Evolutionary conservation across 1,139 yeast genomes (phyloP).

Genomic region (Blastobotrys serpentis): DNA sequence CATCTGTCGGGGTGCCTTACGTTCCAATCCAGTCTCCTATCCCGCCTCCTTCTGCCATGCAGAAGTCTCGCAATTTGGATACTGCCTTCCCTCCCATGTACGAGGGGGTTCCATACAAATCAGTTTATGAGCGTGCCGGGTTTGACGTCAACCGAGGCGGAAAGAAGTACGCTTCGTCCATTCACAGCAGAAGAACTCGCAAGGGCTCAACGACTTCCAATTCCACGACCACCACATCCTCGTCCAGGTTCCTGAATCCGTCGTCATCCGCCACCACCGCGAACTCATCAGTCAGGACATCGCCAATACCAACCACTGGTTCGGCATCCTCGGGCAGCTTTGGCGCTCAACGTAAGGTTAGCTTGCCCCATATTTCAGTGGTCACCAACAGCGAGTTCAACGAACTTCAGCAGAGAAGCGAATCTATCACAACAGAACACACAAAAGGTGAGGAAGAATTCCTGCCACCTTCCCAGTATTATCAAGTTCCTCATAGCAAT

Average conservation of each 20-base stretch:
- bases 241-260: neutral
- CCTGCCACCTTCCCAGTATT: neutral
- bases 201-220: conserved; percentile 13
- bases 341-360: conserved; percentile 4
- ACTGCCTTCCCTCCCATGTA: conserved; percentile 41
- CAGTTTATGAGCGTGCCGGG: conserved; percentile 45
- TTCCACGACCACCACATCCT: conserved; percentile 11
- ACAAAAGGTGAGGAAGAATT: no score
- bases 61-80: conserved; percentile 32
- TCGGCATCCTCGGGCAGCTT: conserved; percentile 5
- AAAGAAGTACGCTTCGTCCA: conserved; percentile 1
- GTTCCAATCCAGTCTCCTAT: conserved; percentile 8
- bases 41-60: conserved; percentile 2
- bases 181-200: conserved; percentile 9
- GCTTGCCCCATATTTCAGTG: conserved; percentile 11
- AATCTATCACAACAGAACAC: conserved; percentile 1
- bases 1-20: conserved; percentile 7
- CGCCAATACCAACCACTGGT: conserved; percentile 8
- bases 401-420: conserved; percentile 6
- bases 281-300: conserved; percentile 7
- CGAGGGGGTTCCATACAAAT: conserved; percentile 34
- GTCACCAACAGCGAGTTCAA: conserved; percentile 12
- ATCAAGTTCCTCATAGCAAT: conserved; percentile 2
- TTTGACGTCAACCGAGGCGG: conserved; percentile 37
- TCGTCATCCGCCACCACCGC: neutral